Evolutionary conservation across 805 yeast species (phyloP).

Genomic region (Candida mattraensis): DNA sequence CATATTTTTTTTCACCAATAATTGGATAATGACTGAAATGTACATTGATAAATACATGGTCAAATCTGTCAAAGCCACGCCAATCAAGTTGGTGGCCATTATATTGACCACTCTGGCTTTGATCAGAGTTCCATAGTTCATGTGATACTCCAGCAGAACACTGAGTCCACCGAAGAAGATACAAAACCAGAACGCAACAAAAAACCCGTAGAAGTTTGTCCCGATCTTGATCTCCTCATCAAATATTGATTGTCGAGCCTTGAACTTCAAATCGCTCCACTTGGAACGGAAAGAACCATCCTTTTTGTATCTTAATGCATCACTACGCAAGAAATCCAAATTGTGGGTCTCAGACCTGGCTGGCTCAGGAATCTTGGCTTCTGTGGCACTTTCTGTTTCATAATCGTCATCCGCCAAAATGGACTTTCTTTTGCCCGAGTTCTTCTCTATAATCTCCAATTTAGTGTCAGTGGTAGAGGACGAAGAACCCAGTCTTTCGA

Average conservation of each 20-base stretch:
- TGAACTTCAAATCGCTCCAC: slow-evolving; percentile 54
- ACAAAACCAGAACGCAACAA: slow-evolving; percentile 75
- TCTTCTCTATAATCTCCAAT: slow-evolving; percentile 14
- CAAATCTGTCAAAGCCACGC: slow-evolving; percentile 73
- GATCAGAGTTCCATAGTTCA: slow-evolving; percentile 42
- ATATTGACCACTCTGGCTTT: slow-evolving; percentile 56
- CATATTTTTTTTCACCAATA: slow-evolving; percentile 41
- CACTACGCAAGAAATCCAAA: too few relatives aligned
- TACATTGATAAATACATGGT: slow-evolving; percentile 71
- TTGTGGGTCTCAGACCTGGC: too few relatives aligned
- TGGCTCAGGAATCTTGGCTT: neutral
- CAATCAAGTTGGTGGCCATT: slow-evolving; percentile 58
- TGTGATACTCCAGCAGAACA: slow-evolving; percentile 52
- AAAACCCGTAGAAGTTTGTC: slow-evolving; percentile 72
- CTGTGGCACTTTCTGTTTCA: slow-evolving; percentile 10
- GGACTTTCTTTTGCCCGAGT: slow-evolving; percentile 21
- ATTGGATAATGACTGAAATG: slow-evolving; percentile 59
- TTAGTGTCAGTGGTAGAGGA: slow-evolving; percentile 7
- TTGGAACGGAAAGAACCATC: slow-evolving; percentile 46
- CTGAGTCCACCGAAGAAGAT: slow-evolving; percentile 55
- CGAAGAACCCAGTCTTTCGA: slow-evolving; percentile 5
- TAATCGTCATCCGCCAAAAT: slow-evolving; percentile 24
- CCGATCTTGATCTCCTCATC: slow-evolving; percentile 48
- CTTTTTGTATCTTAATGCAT: slow-evolving; percentile 19
- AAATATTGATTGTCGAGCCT: slow-evolving; percentile 46